Evolutionary conservation across 768 basidiomycete species (phyloP).

Genomic region (Agaricus blazei): DNA sequence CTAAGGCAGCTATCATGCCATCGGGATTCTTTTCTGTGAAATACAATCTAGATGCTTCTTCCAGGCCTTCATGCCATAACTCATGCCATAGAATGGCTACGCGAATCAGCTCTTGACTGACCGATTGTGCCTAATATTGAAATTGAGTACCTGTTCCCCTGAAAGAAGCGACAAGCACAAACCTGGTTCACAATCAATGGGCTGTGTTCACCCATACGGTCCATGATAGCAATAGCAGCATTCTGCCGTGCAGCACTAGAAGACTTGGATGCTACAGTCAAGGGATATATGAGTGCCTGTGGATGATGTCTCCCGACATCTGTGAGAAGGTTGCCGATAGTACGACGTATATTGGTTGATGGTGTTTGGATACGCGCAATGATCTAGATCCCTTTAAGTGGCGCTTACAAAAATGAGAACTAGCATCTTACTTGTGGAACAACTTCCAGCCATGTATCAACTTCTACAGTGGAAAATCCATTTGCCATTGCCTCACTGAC

Average conservation of each 20-base stretch:
- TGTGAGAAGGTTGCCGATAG: conserved; percentile 82
- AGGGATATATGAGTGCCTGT: conserved; percentile 91
- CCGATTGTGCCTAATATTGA: conserved; percentile 31
- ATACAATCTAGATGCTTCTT: conserved; percentile 94
- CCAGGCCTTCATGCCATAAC: conserved; percentile 96
- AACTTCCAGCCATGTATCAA: conserved; percentile 98
- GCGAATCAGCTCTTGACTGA: conserved; percentile 92
- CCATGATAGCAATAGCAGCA: conserved; percentile 85
- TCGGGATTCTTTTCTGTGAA: conserved; percentile 97
- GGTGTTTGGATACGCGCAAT: conserved; percentile 98
- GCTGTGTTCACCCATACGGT: conserved; percentile 91
- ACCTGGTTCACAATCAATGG: conserved; percentile 84
- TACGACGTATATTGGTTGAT: conserved; percentile 75
- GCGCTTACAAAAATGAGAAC: neutral
- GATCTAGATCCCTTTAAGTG: conserved; percentile 47
- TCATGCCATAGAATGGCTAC: conserved; percentile 99
- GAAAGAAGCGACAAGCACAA: conserved; percentile 8
- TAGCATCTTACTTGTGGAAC: conserved; percentile 84
- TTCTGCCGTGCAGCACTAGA: conserved; percentile 77
- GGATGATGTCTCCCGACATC: conserved; percentile 97
- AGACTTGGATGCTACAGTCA: conserved; percentile 96
- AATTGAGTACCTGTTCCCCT: neutral
- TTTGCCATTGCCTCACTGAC: conserved; percentile 85
- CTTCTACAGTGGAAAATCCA: conserved; percentile 85
- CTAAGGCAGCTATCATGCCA: conserved; percentile 91